phyloP scores from a whole-genome alignment of 2,329 filamentous ascomycete genomes.

The Fusarium musae region DNA sequence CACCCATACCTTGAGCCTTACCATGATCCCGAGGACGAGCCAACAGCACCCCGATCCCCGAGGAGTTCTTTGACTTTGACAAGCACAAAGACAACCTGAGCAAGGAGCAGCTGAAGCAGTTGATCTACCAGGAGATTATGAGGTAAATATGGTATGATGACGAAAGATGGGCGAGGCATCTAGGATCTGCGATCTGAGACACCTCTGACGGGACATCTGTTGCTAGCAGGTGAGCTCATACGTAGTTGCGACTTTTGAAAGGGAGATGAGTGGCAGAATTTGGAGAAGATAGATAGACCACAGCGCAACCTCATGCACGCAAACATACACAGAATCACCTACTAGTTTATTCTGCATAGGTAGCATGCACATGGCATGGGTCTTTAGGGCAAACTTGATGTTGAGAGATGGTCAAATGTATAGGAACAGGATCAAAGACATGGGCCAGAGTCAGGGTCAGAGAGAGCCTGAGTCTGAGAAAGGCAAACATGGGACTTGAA shows the following conservation, averaged over 20 bases:
- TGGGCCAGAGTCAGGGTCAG: background rate
- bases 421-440: slow-evolving; percentile 20
- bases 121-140: slow-evolving; percentile 98
- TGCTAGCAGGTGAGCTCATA: slow-evolving; percentile 8
- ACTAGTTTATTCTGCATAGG: slow-evolving; percentile 21
- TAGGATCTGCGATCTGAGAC: slow-evolving; percentile 22
- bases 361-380: slow-evolving; percentile 13
- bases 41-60: slow-evolving; percentile 96
- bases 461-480: background rate
- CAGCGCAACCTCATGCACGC: slow-evolving; percentile 24
- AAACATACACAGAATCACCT: slow-evolving; percentile 21
- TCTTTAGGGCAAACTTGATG: slow-evolving; percentile 15
- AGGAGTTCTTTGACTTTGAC: slow-evolving; percentile 99
- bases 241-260: slow-evolving; percentile 16
- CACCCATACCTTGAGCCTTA: slow-evolving; percentile 99
- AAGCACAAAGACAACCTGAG: slow-evolving; percentile 99
- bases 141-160: slow-evolving; percentile 52
- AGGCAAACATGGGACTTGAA: slow-evolving; percentile 9
- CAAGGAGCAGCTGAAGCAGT: slow-evolving; percentile 96
- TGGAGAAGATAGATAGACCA: slow-evolving; percentile 39
- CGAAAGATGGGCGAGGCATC: background rate
- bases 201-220: background rate
- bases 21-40: slow-evolving; percentile 98
- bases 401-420: slow-evolving; percentile 14
- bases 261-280: slow-evolving; percentile 18